These are phyloP conservation scores for Juncus inflexus DNA, from an alignment of 176 grass and related monocot species.

Conservation along the genomic window DNA sequence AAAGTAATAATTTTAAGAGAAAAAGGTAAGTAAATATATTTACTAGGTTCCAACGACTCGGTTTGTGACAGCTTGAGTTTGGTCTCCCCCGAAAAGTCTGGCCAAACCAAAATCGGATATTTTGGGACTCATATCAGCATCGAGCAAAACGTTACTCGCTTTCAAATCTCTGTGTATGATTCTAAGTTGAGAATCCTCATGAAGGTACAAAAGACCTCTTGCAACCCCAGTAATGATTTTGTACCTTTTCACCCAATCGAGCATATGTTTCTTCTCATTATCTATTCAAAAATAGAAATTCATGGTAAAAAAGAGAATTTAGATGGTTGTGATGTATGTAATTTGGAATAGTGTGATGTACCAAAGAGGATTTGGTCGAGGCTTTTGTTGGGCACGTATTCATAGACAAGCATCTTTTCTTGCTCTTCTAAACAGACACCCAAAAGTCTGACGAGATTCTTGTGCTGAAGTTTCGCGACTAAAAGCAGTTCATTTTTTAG, in stretches of 20 bases:
- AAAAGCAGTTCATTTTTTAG: constrained; percentile 32
- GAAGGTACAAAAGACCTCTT: constrained; percentile 33
- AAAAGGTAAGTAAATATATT: background rate
- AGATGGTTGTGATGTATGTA: too few relatives aligned
- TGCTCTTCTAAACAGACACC: constrained; percentile 33
- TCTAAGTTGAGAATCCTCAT: constrained; percentile 37
- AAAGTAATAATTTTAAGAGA: too few relatives aligned
- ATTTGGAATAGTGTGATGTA: background rate
- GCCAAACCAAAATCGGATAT: constrained; percentile 42
- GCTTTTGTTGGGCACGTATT: constrained; percentile 35
- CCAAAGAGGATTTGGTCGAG: constrained; percentile 32
- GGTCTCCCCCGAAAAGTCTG: constrained; percentile 34
- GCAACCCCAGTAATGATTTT: constrained; percentile 36
- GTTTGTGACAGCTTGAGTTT: constrained; percentile 36
- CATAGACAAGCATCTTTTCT: constrained; percentile 33
- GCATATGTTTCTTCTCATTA: constrained; percentile 2
- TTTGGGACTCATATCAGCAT: constrained; percentile 38
- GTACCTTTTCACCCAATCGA: constrained; percentile 33
- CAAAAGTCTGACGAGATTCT: constrained; percentile 30
- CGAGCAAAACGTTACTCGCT: constrained; percentile 40
- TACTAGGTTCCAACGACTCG: constrained; percentile 38
- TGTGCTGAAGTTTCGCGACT: constrained; percentile 33
- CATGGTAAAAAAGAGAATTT: too few relatives aligned
- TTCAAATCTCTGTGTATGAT: constrained; percentile 47
- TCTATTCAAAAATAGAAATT: constrained; percentile 13